phyloP scores from a whole-genome alignment of 106 monocot genomes.

The Phalaenopsis aphrodite region DNA sequence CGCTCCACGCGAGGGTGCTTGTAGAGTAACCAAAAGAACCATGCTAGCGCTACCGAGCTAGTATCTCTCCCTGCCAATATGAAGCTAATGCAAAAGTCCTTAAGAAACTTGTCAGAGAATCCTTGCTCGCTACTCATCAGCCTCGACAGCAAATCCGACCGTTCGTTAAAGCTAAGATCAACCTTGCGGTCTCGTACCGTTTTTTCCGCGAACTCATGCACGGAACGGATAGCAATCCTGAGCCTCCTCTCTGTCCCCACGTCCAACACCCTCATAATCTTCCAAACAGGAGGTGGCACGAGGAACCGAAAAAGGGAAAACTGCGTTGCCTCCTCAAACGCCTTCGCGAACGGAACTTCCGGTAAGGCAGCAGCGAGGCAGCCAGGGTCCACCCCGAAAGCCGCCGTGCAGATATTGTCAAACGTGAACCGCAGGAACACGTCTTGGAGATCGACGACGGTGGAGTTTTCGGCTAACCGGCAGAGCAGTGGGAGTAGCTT shows the following conservation, averaged over 20 bases:
- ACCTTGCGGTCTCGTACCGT: conserved; percentile 51
- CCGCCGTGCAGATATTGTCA: conserved; percentile 78
- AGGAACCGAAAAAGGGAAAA: conserved; percentile 63
- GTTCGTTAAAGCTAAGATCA: conserved; percentile 5
- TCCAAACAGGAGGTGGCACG: conserved; percentile 83
- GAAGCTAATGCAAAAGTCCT: conserved; percentile 95
- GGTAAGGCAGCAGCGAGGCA: conserved; percentile 58
- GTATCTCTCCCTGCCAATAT: conserved; percentile 91
- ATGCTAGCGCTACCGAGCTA: conserved; percentile 82
- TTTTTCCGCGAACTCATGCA: conserved; percentile 67
- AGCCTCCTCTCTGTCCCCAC: conserved; percentile 62
- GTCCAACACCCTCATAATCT: conserved; percentile 36
- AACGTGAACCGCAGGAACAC: conserved; percentile 84
- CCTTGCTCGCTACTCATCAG: conserved; percentile 22
- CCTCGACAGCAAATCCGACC: conserved; percentile 66
- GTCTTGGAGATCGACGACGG: conserved; percentile 55
- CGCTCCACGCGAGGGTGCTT: conserved; percentile 45
- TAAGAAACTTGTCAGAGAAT: conserved; percentile 65
- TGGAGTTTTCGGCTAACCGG: background rate
- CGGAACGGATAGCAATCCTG: conserved; percentile 25
- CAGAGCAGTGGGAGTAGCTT: conserved; percentile 50
- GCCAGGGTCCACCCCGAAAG: conserved; percentile 73
- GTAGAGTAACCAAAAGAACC: conserved; percentile 95
- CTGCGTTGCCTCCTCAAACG: conserved; percentile 82
- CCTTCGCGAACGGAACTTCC: conserved; percentile 56